Percentiles rank a stretch among this genome's conserved stretches.
Conservation (phyloP, 73 alveolate genomes). For the Paramecium caudatum region DNA sequence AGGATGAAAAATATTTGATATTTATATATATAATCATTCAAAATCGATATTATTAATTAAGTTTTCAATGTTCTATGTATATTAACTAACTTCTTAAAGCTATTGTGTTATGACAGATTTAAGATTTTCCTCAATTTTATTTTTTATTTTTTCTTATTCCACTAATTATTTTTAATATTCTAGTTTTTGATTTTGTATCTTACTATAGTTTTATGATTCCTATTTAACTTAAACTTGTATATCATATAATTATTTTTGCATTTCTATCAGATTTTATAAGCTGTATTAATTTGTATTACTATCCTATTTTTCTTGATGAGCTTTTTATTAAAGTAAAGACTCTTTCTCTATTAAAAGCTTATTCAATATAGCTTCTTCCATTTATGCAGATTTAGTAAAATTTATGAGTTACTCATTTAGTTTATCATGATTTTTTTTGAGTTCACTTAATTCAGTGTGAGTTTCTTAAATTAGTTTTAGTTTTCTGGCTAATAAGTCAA, state of each 20-base stretch:
- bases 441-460: neutral
- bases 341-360: neutral
- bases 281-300: constrained; percentile 9
- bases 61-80: constrained; percentile 31
- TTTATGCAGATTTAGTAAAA: neutral
- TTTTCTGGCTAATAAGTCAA: neutral
- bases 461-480: neutral
- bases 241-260: constrained; percentile 1
- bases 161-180: neutral
- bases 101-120: neutral
- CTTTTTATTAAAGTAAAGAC: neutral
- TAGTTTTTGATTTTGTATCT: neutral
- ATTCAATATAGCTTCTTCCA: neutral
- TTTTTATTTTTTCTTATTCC: neutral
- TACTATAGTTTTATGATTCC: neutral
- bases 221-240: neutral
- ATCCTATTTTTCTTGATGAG: neutral
- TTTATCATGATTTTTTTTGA: neutral
- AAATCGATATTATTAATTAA: neutral
- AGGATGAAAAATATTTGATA: too few species aligned
- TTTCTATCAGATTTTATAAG: neutral
- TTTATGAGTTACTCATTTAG: neutral
- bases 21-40: neutral
- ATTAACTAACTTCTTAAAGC: neutral
- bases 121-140: neutral